Percentiles rank a stretch among this genome's conserved stretches.
Evolutionary conservation across 176 grass and related monocot genomes (phyloP).

Genomic region (Alloteropsis semialata): DNA sequence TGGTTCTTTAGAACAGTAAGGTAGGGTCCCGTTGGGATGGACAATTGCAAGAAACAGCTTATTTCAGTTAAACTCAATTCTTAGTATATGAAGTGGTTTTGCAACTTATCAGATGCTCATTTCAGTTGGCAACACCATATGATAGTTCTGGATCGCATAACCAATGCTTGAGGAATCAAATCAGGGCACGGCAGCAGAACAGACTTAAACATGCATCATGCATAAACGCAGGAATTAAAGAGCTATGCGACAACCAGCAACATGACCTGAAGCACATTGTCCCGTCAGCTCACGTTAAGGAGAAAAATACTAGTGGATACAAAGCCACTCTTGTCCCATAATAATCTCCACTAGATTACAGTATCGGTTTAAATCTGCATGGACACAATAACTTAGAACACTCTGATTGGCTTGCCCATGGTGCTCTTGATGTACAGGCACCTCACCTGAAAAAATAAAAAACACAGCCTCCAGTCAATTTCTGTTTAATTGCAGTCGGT

Average conservation of each 20-base stretch:
- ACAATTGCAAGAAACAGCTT: too few relatives aligned
- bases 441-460: slow-evolving; percentile 53
- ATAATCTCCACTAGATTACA: not conserved
- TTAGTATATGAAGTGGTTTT: too few relatives aligned
- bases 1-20: too few relatives aligned
- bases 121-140: too few relatives aligned
- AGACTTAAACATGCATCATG: not conserved
- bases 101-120: too few relatives aligned
- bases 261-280: not conserved
- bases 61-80: too few relatives aligned
- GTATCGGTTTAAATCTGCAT: not conserved
- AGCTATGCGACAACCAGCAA: not conserved
- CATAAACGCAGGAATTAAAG: not conserved
- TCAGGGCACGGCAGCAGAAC: too few relatives aligned
- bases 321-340: not conserved
- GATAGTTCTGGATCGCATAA: too few relatives aligned
- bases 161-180: too few relatives aligned
- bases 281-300: not conserved
- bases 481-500: not conserved
- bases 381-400: slow-evolving; percentile 40
- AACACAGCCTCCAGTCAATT: not conserved
- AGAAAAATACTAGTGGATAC: not conserved
- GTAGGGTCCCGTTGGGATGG: too few relatives aligned
- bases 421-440: slow-evolving; percentile 95
- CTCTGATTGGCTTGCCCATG: slow-evolving; percentile 63